phyloP scores from a whole-genome alignment of 176 grass and related monocot genomes.

The Lolium perenne region DNA sequence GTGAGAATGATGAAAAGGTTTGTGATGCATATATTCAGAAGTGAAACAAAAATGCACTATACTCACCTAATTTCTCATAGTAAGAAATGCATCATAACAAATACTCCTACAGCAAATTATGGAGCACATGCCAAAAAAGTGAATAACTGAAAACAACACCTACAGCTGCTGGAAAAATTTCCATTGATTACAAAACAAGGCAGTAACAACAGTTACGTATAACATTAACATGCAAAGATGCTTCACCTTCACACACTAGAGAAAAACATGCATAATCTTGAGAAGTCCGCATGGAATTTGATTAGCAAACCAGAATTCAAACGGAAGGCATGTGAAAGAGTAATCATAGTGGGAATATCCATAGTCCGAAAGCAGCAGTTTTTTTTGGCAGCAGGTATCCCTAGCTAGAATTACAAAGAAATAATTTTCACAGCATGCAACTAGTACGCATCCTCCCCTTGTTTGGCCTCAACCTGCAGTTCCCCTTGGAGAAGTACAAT shows the following conservation, averaged over 20 bases:
- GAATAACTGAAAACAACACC: not conserved
- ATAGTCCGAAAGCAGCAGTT: not conserved
- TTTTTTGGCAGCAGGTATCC: not conserved
- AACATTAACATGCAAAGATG: not conserved
- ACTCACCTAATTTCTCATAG: not conserved
- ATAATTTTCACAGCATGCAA: conserved; percentile 5
- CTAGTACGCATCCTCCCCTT: not conserved
- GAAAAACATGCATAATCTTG: not conserved
- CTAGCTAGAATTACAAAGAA: not conserved
- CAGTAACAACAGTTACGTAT: not conserved
- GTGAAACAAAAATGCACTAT: not conserved
- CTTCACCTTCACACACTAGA: not conserved
- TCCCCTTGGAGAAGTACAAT: not conserved
- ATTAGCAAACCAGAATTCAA: not conserved
- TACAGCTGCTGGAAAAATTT: not conserved
- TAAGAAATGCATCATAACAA: not conserved
- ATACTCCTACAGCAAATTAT: not conserved
- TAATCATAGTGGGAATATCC: not conserved
- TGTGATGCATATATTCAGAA: not conserved
- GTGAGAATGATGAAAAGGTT: not conserved
- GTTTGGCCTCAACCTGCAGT: not conserved
- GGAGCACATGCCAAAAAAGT: not conserved
- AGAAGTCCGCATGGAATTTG: not conserved
- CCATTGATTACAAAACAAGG: not conserved
- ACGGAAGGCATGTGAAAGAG: not conserved